These are phyloP conservation scores for Zalaria obscura DNA, from an alignment of 2,329 filamentous ascomycete species.

Conservation along the genomic window DNA sequence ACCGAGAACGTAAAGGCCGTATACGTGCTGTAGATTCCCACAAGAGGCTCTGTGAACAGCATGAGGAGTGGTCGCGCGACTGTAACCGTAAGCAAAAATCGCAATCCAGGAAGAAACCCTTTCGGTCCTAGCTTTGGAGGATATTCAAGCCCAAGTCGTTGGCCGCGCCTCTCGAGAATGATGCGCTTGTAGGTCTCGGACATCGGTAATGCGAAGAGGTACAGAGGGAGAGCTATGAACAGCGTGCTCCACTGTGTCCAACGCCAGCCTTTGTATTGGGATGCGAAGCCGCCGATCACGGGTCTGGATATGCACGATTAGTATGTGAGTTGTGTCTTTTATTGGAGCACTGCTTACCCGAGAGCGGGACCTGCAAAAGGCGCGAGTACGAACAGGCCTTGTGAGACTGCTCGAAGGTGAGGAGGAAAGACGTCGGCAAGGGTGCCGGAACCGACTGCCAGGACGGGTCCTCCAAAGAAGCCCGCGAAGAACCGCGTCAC, in stretches of 20 bases:
- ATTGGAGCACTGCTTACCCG: no score
- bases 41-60: constrained; percentile 22
- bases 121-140: constrained; percentile 5
- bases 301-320: constrained; percentile 13
- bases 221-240: constrained; percentile 23
- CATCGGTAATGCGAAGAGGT: constrained; percentile 26
- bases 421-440: constrained; percentile 24
- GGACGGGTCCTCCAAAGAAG: constrained; percentile 16
- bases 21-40: constrained; percentile 16
- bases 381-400: constrained; percentile 23
- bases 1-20: constrained; percentile 17
- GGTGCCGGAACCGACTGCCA: constrained; percentile 28
- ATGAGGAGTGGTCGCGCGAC: constrained; percentile 18
- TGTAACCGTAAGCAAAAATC: constrained; percentile 11
- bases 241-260: constrained; percentile 31
- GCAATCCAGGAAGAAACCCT: neutral
- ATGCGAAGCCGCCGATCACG: constrained; percentile 28
- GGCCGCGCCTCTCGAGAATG: constrained; percentile 26
- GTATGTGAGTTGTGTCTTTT: no score
- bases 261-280: constrained; percentile 26
- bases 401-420: constrained; percentile 18
- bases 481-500: constrained; percentile 45
- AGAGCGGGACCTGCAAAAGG: constrained; percentile 26
- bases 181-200: constrained; percentile 42
- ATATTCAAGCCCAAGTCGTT: constrained; percentile 15